Evolutionary conservation across 768 basidiomycete species (phyloP), one percentile per base, ranked within the genome.

Genomic region (Daedaleopsis sinensis): DNA sequence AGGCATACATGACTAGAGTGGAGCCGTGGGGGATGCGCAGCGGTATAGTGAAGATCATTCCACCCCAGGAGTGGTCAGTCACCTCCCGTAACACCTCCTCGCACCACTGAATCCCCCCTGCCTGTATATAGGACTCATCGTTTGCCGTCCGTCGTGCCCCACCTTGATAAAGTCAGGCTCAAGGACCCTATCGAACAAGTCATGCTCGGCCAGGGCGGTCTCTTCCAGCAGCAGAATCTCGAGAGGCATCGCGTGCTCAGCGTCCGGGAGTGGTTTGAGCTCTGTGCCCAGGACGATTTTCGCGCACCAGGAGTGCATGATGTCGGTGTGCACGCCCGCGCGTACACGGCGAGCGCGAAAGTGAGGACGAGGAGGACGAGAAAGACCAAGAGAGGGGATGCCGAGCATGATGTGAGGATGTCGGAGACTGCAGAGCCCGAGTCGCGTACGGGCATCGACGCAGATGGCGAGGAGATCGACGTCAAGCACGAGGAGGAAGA

Each of bases 1-100:
- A 99, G 70, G 88, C 71, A 12, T 98, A 93, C 73, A 89, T 97
- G 84, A 88, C 84, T 64, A 85, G 77, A 62, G 82, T 98, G 48
- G 94, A 96, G 72, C 83, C 86, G 62, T 99, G 97, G 93, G 97
- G 97, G 1, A 84, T 81, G 71, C 81, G 81, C 59, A 94, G 93
- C 65, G 97, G 97, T 23, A 96, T 98, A 65, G 90, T 96, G 62
- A 99, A 99, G 76, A 86, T 99, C 64, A 90, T 99, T 61, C 96
- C 96, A 35, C 96, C 96, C 5, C 85, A 86, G 68, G 92, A 96
- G 80, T 98, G 96, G 96, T 93, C 59, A 71, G 90, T 69, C 32
- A 38, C 23, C 38, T 43, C 38, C 53, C 36, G 43, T 44, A 36
- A 65, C 55, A 27, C 68, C 51, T 70, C 67, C 53, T 58, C 47